phyloP scores from a whole-genome alignment of 805 yeast species.

The Cyberlindnera suaveolens region DNA sequence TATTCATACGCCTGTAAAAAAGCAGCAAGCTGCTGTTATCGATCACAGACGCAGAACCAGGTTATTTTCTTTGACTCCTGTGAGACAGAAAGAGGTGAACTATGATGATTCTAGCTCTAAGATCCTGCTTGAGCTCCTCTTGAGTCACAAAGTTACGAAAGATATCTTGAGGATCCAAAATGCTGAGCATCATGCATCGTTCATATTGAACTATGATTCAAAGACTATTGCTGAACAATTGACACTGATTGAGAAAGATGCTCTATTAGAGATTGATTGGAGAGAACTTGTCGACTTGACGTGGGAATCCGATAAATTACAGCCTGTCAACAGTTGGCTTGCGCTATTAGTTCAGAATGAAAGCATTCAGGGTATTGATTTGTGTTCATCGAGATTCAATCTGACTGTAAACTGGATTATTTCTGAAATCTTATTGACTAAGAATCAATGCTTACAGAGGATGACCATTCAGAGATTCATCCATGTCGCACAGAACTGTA shows the following conservation, averaged over 20 bases:
- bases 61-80: constrained; percentile 29
- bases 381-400: constrained; percentile 82
- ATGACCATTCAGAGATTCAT: constrained; percentile 78
- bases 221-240: constrained; percentile 68
- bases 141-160: constrained; percentile 17
- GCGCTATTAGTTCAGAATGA: constrained; percentile 57
- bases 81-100: constrained; percentile 16
- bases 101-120: constrained; percentile 23
- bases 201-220: constrained; percentile 69
- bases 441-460: constrained; percentile 50
- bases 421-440: constrained; percentile 77
- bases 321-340: constrained; percentile 79
- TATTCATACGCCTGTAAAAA: constrained; percentile 10
- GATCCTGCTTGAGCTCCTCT: constrained; percentile 35
- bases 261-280: constrained; percentile 86
- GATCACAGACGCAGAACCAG: constrained; percentile 35
- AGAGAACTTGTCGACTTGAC: constrained; percentile 72
- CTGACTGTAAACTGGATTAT: constrained; percentile 87
- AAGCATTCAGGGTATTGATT: constrained; percentile 63
- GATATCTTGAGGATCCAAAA: constrained; percentile 21
- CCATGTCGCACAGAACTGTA: constrained; percentile 76
- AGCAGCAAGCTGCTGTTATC: constrained; percentile 27
- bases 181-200: constrained; percentile 65
- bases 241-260: constrained; percentile 82
- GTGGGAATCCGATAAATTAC: constrained; percentile 57